Base-by-base conservation (phyloP, 164 flowering plant genomes). In the Vitis vinifera region DNA sequence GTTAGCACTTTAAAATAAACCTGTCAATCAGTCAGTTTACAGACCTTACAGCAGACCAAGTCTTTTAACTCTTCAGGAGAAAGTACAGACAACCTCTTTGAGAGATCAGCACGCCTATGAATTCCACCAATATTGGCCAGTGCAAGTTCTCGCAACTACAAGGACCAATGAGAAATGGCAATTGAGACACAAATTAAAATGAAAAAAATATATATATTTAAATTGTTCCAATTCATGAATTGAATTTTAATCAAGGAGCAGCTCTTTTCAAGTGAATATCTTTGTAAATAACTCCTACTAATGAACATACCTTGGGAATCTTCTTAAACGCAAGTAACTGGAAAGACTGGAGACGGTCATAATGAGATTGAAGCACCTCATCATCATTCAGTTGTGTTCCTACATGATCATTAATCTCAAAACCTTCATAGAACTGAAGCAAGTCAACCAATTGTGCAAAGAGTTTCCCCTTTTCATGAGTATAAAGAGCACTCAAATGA, bases 361-460 rank as follows among this genome's bases (percentile, higher is more conserved):
- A 91, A 84, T 93, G 97, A 65, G 87, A 75, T 68, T 86, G 90
- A 37, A 96, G 90, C 71, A 92, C 97, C 78, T 91, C 89, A 73
- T 93, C 97, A 84, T 96, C 99, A 60, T 84, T 83, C 67, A 93
- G 78, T 73, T 96, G 99, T 23, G 84, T 87, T 65, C 98, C 99
- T 71, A 52, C 75, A 75, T 90, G 91, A 77, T 93, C 97, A 85
- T 93, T 85, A 69, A 93, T 96, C 85, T 93, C 98, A 84, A 96
- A 96, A 58, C 86, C 83, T 80, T 96, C 99, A 77, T 96, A 96
- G 73, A 88, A 96, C 77, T 93, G 97, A 64, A 96, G 84, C 74
- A 91, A 85, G 83, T 96, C 97, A 72, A 93, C 98, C 70, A 96
- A 73, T 75, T 96, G 99, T 8, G 93, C 87, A 83, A 96, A 96